phyloP scores from a whole-genome alignment of 805 yeast genomes.

The Dipodascopsis tothii region DNA sequence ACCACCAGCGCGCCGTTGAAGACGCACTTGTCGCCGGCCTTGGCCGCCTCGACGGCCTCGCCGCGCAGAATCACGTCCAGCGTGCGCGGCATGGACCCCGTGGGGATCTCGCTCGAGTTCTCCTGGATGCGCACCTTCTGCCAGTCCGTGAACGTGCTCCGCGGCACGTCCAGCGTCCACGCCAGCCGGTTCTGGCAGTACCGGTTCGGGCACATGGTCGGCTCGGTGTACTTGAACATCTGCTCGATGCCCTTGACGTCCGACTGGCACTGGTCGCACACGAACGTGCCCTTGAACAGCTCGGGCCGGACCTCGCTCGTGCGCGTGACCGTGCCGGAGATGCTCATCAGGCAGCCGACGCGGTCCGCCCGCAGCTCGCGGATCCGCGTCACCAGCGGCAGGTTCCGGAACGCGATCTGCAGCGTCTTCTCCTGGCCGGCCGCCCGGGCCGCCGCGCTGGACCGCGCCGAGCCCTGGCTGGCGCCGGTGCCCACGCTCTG shows the following conservation, averaged over 20 bases:
- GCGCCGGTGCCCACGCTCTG: conserved; percentile 1
- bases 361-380: conserved; percentile 86
- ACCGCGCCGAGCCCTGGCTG: neutral
- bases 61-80: conserved; percentile 88
- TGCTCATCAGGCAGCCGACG: conserved; percentile 74
- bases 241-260: conserved; percentile 86
- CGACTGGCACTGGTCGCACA: conserved; percentile 83
- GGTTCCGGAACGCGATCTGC: conserved; percentile 80
- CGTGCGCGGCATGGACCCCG: conserved; percentile 96
- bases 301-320: conserved; percentile 96
- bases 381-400: conserved; percentile 74
- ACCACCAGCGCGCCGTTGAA: conserved; percentile 94
- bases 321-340: conserved; percentile 92
- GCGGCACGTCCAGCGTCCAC: conserved; percentile 77
- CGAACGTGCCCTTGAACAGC: conserved; percentile 73
- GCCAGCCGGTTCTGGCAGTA: conserved; percentile 77
- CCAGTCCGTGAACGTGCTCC: conserved; percentile 91
- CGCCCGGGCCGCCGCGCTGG: neutral
- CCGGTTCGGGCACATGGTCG: conserved; percentile 82
- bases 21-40: conserved; percentile 92
- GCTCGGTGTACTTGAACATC: conserved; percentile 87
- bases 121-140: conserved; percentile 93
- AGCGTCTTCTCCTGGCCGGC: conserved; percentile 53
- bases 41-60: conserved; percentile 89
- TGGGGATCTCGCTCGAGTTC: conserved; percentile 92